Evolutionary conservation across 192 early-diverging fungal species (phyloP), one percentile per base, ranked within the genome.

Genomic region (Globomyces pollinis-pini): DNA sequence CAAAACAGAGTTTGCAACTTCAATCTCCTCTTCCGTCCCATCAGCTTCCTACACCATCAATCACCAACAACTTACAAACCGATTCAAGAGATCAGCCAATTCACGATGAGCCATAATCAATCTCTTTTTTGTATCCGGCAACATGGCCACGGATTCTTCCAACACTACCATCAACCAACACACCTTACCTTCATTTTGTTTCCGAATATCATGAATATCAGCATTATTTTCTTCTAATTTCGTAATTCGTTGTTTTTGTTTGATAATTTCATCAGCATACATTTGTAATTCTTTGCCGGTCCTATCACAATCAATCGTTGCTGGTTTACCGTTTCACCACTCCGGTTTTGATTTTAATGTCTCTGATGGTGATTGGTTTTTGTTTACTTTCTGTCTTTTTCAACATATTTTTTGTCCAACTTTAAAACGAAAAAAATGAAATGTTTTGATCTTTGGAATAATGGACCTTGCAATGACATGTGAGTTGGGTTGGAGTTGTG

Each of bases 291-390:
- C 61, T 24, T 63, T 13, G 3, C 29, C 43, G 24, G 39, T 63
- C n/a, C 61, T 60, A 7, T 4, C 9, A 55, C 9, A 8, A n/a
- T n/a, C 24, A 29, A 21, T 36, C 50, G 23, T n/a, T 28, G 5
- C 2, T 1, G 3, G n/a, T 2, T 13, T 29, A 60, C 59, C 59
- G 49, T 36, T 63, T 63, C 9, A 63, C 41, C 18, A 63, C 61
- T 3, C 61, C 61, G 11, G 61, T 29, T 26, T 59, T 63, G 60
- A 63, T 63, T 38, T 63, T 63, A 29, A 60, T 30, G 18, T 60
- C 59, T 36, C 34, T 49, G 20, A 36, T 47, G 15, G 47, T 60
- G 9, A 49, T 39, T 55, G 57, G 32, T n/a, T 47, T 59, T 15
- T 59, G 50, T 59, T 18, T 1, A 26, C 9, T 26, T 26, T 20